Conservation (phyloP, 352 stramenopile genomes). For the Blastocystis hominis region DNA sequence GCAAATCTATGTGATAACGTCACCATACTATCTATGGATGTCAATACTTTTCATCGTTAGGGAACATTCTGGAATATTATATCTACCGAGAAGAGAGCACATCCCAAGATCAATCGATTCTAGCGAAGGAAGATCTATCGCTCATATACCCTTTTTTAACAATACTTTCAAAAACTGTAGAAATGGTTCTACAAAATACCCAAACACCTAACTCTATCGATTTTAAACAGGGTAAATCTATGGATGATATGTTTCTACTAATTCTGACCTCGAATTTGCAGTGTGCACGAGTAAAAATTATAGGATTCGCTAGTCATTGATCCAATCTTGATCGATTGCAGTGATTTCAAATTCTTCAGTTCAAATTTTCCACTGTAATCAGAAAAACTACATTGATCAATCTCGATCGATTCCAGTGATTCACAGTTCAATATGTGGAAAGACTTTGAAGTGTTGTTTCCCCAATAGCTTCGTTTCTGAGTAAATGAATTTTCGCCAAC, state of each 20-base stretch:
- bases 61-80: too few species aligned
- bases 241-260: not conserved
- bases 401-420: not conserved
- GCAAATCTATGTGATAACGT: too few species aligned
- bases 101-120: too few species aligned
- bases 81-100: too few species aligned
- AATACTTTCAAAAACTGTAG: not conserved
- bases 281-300: not conserved
- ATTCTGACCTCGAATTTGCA: not conserved
- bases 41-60: too few species aligned
- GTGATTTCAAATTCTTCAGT: not conserved
- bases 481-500: not conserved
- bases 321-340: not conserved
- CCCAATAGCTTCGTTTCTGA: not conserved
- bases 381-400: not conserved
- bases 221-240: not conserved
- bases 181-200: not conserved
- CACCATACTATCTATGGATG: too few species aligned
- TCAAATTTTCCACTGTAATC: not conserved
- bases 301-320: not conserved
- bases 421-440: not conserved
- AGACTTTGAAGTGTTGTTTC: not conserved
- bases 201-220: not conserved
- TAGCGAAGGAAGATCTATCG: too few species aligned
- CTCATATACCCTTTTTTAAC: too few species aligned